Evolutionary conservation across 129 eudicot species (phyloP).

Genomic region (Chrysanthemum seticuspe): DNA sequence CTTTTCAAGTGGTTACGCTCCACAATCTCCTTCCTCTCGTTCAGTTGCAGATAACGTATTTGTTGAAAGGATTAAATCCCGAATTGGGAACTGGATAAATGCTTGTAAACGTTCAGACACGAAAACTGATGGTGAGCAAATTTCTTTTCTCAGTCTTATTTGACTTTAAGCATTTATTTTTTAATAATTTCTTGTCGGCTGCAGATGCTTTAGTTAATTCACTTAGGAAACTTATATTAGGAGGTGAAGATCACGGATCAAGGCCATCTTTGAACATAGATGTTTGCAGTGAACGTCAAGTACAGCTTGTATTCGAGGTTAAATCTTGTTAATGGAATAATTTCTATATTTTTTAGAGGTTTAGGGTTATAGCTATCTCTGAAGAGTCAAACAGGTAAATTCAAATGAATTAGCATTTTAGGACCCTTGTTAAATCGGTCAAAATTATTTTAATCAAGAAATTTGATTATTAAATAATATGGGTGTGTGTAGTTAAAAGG

Average conservation of each 20-base stretch:
- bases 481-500: too few species aligned
- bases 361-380: too few species aligned
- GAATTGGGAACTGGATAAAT: constrained; percentile 67
- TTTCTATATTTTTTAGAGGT: not conserved
- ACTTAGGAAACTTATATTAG: constrained; percentile 64
- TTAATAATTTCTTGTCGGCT: constrained; percentile 14
- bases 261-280: constrained; percentile 81
- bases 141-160: not conserved
- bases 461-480: too few species aligned
- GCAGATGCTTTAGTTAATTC: constrained; percentile 77
- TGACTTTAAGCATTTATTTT: not conserved
- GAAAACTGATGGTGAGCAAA: constrained; percentile 53
- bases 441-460: too few species aligned
- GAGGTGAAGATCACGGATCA: constrained; percentile 67
- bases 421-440: too few species aligned
- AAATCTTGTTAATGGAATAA: constrained; percentile 9
- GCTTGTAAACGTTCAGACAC: constrained; percentile 53
- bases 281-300: constrained; percentile 97
- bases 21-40: constrained; percentile 46
- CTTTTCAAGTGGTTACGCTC: constrained; percentile 22
- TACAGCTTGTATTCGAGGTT: constrained; percentile 81
- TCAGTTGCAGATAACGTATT: constrained; percentile 88
- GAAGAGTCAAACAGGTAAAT: too few species aligned
- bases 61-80: constrained; percentile 58
- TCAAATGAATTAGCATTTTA: too few species aligned